Evolutionary conservation across 441 rosid species (phyloP).

Genomic region (Eutrema salsugineum): DNA sequence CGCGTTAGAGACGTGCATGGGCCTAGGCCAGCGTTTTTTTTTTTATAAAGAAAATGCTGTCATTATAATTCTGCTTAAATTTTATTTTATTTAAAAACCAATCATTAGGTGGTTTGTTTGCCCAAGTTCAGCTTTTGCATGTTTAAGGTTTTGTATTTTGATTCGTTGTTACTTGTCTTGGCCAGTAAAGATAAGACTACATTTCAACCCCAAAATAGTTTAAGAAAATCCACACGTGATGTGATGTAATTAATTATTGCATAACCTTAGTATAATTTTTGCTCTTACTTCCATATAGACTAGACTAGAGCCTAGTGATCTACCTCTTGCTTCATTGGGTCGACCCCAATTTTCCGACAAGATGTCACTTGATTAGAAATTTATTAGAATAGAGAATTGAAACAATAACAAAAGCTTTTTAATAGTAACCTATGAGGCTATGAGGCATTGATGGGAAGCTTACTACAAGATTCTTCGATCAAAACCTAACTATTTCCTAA

Average conservation of each 20-base stretch:
- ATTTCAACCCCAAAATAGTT: background rate
- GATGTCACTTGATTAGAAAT: constrained; percentile 8
- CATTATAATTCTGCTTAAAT: background rate
- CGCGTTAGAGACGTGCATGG: background rate
- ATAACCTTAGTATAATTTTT: background rate
- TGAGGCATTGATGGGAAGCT: background rate
- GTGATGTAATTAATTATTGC: background rate
- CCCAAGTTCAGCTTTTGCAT: constrained; percentile 5
- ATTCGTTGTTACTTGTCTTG: constrained; percentile 16
- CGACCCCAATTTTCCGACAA: constrained; percentile 22
- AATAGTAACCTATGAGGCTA: background rate
- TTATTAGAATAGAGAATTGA: background rate
- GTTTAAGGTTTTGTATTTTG: constrained; percentile 15
- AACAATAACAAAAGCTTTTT: background rate
- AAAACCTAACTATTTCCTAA: background rate
- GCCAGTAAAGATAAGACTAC: constrained; percentile 5
- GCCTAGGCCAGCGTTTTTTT: constrained; percentile 9
- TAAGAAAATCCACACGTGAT: constrained; percentile 10
- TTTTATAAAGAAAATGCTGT: background rate
- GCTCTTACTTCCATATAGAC: background rate
- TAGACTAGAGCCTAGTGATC: constrained; percentile 7
- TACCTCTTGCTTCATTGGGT: background rate
- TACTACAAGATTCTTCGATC: background rate
- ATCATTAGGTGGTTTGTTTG: constrained; percentile 14
- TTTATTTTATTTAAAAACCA: background rate